phyloP scores from a whole-genome alignment of 345 rosid genomes.

The Alliaria petiolata region DNA sequence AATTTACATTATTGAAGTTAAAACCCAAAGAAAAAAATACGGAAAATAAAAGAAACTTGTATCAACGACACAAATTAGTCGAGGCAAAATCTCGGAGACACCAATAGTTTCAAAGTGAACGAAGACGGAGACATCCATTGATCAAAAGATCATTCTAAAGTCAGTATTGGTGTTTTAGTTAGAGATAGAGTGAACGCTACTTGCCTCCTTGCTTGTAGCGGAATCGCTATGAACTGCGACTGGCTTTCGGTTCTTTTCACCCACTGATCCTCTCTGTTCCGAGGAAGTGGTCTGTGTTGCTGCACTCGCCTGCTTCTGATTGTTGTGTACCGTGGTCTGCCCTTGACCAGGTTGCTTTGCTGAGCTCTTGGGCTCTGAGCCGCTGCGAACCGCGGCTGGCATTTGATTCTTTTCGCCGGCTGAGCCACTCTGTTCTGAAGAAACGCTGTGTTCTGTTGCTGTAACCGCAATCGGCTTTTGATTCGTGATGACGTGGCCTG shows the following conservation, averaged over 20 bases:
- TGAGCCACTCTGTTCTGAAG: constrained; percentile 5
- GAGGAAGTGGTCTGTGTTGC: constrained; percentile 9
- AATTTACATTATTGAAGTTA: background rate
- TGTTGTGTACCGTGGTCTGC: background rate
- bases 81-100: background rate
- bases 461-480: background rate
- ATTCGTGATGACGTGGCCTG: background rate
- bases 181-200: background rate
- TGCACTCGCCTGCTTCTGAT: constrained; percentile 2
- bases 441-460: background rate
- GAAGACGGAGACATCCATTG: background rate
- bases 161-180: background rate
- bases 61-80: background rate
- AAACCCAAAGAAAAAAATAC: background rate
- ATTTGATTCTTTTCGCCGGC: background rate
- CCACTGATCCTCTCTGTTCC: background rate
- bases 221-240: constrained; percentile 2
- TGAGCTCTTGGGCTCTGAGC: constrained; percentile 19
- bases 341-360: background rate
- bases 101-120: background rate
- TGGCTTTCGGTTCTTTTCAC: constrained; percentile 10
- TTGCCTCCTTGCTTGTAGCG: constrained; percentile 1
- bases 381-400: too few relatives aligned
- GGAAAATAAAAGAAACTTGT: background rate
- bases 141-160: background rate